Conservation (phyloP, 345 rosid genomes). For the Sisymbrium irio region DNA sequence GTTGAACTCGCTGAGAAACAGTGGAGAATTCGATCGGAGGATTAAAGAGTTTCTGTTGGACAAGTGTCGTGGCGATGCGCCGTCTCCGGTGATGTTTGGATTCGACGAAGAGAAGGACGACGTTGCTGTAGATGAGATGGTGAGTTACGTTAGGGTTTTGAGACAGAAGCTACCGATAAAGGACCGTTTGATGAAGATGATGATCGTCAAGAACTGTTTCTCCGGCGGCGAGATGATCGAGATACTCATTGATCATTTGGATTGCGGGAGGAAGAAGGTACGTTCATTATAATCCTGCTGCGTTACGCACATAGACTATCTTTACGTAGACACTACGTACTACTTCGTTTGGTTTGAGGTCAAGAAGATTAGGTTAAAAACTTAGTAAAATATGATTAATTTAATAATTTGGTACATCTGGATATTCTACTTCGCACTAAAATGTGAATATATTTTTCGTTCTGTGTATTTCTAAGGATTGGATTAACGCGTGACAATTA, state of each 20-base stretch:
- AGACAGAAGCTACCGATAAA: constrained; percentile 72
- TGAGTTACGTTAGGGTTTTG: constrained; percentile 48
- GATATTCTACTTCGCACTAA: neutral
- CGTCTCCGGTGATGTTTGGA: constrained; percentile 58
- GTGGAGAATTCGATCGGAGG: constrained; percentile 56
- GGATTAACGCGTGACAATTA: neutral
- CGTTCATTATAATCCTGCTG: neutral
- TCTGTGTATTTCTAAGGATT: neutral
- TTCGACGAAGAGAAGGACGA: constrained; percentile 61
- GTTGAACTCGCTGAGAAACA: constrained; percentile 72
- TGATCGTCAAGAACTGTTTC: constrained; percentile 82
- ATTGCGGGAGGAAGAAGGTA: constrained; percentile 79
- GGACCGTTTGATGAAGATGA: constrained; percentile 87
- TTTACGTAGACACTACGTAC: neutral
- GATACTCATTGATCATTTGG: constrained; percentile 56
- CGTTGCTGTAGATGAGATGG: constrained; percentile 45
- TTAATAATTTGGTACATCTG: neutral
- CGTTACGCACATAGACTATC: constrained; percentile 12
- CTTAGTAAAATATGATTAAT: neutral
- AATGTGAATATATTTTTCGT: neutral
- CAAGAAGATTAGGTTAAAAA: too few relatives aligned
- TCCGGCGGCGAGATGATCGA: constrained; percentile 76
- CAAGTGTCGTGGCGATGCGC: constrained; percentile 59
- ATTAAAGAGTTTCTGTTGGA: constrained; percentile 50
- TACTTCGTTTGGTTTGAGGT: too few relatives aligned